Evolutionary conservation across 371 early-diverging fungal species (phyloP).

Genomic region (Rhizopus delemar): DNA sequence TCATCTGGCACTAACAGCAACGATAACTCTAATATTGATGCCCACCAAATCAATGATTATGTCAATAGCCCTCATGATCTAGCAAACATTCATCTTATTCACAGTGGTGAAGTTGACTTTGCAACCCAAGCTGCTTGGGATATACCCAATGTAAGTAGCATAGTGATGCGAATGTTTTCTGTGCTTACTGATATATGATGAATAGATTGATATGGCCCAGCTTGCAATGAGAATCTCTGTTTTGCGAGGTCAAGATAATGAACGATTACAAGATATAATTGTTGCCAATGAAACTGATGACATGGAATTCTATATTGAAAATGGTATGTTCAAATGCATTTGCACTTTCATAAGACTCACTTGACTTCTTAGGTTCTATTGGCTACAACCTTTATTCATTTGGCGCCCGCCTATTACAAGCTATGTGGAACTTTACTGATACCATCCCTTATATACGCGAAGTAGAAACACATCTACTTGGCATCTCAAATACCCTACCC

Average conservation of each 20-base stretch:
- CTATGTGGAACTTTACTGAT: slow-evolving; percentile 39
- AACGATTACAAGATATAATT: slow-evolving; percentile 33
- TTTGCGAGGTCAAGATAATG: slow-evolving; percentile 28
- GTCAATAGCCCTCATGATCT: slow-evolving; percentile 37
- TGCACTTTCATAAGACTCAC: not conserved
- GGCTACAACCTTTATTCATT: slow-evolving; percentile 45
- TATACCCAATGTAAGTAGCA: slow-evolving; percentile 39
- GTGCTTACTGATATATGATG: not conserved
- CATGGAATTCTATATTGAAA: slow-evolving; percentile 14
- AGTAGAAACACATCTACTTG: slow-evolving; percentile 3
- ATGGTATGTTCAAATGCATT: slow-evolving; percentile 3
- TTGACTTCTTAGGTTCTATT: slow-evolving; percentile 22
- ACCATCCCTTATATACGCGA: slow-evolving; percentile 29
- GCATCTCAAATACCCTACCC: not conserved
- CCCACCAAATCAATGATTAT: slow-evolving; percentile 19
- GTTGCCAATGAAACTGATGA: slow-evolving; percentile 28
- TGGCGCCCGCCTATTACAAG: slow-evolving; percentile 28
- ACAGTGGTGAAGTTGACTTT: slow-evolving; percentile 25
- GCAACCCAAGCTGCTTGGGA: slow-evolving; percentile 38
- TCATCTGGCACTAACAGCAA: slow-evolving; percentile 2
- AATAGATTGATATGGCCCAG: slow-evolving; percentile 38
- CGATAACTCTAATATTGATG: not conserved
- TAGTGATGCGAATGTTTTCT: not conserved
- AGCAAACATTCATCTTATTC: slow-evolving; percentile 36
- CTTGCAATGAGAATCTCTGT: slow-evolving; percentile 34